phyloP scores from a whole-genome alignment of 2,329 filamentous ascomycete genomes.

The Furcasterigmium sp. region DNA sequence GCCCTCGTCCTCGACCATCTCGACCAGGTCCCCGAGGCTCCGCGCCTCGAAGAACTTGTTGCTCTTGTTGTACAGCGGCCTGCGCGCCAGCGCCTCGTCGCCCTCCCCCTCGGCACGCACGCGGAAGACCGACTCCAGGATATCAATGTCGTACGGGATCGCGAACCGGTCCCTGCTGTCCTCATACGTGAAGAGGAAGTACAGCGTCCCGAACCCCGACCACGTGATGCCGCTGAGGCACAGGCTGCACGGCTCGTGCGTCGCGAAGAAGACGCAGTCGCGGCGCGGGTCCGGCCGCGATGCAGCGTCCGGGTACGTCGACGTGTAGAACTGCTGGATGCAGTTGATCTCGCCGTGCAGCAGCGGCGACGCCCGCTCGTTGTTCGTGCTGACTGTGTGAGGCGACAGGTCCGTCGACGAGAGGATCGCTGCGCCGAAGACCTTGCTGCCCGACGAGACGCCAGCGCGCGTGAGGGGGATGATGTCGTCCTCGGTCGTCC shows the following conservation, averaged over 20 bases:
- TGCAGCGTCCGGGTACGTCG: conserved; percentile 23
- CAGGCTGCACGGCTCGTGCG: conserved; percentile 54
- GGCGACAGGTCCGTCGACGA: conserved; percentile 31
- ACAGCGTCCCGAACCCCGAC: conserved; percentile 51
- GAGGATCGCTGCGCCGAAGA: conserved; percentile 53
- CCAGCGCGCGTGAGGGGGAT: conserved; percentile 45
- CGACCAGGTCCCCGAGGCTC: conserved; percentile 35
- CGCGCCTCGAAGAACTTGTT: conserved; percentile 50
- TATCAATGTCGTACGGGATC: conserved; percentile 54
- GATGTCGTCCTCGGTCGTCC: conserved; percentile 37
- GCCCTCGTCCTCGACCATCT: conserved; percentile 24
- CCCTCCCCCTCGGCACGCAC: conserved; percentile 34
- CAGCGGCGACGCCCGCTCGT: conserved; percentile 48
- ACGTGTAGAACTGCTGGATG: conserved; percentile 51
- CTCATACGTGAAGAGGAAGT: conserved; percentile 55
- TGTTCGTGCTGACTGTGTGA: conserved; percentile 48
- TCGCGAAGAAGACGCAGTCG: conserved; percentile 53
- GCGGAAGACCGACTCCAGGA: conserved; percentile 49
- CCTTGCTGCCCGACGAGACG: conserved; percentile 47
- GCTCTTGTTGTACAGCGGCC: conserved; percentile 46
- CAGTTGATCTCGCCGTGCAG: conserved; percentile 57
- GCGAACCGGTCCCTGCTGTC: conserved; percentile 50
- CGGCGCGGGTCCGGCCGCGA: conserved; percentile 30
- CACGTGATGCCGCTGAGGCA: conserved; percentile 54
- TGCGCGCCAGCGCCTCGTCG: conserved; percentile 26